Evolutionary conservation across 2,329 filamentous ascomycete species (phyloP), one percentile per base, ranked within the genome.

Genomic region (Gaeumannomyces tritici): DNA sequence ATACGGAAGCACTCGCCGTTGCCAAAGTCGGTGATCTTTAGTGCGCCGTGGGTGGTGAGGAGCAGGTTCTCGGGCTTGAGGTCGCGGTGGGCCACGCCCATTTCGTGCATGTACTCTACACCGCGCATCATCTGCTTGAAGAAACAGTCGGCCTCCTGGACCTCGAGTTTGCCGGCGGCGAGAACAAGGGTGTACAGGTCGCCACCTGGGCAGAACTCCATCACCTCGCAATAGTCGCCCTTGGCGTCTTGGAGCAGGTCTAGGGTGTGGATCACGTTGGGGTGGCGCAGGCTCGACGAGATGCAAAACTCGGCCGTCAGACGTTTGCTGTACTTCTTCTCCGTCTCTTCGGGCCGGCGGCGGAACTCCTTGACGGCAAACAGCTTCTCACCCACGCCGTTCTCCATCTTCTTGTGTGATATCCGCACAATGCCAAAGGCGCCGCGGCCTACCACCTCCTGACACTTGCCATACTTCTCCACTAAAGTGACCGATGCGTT

Each of bases 61-160:
- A 99, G 86, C 15, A 99, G 82, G 69, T 99, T 99, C 75, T 99
- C 95, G 0, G 95, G 95, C 75, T 99, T 99, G 57, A 99, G 79
- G 70, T 99, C 95, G 65, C 95, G 90, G 74, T 99, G 95, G 15
- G 95, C 93, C 29, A 99, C 95, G 63, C 95, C 95, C 95, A 98
- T 99, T 73, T 98, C 93, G 76, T 99, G 95, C 80, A 99, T 92
- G 74, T 99, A 99, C 76, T 98, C 93, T 61, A 99, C 95, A 65
- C 95, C 95, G 63, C 95, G 90, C 93, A 99, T 98, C 76, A 98
- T 87, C 76, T 99, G 95, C 78, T 98, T 96, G 82, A 99, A 99
- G 75, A 95, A 96, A 77, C 95, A 99, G 74, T 99, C 95, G 64
- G 95, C 93, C 76, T 99, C 95, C 64, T 86, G 81, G 33, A 96